Evolutionary conservation across 257 asterid species (phyloP).

Genomic region (Solanum rostratum): DNA sequence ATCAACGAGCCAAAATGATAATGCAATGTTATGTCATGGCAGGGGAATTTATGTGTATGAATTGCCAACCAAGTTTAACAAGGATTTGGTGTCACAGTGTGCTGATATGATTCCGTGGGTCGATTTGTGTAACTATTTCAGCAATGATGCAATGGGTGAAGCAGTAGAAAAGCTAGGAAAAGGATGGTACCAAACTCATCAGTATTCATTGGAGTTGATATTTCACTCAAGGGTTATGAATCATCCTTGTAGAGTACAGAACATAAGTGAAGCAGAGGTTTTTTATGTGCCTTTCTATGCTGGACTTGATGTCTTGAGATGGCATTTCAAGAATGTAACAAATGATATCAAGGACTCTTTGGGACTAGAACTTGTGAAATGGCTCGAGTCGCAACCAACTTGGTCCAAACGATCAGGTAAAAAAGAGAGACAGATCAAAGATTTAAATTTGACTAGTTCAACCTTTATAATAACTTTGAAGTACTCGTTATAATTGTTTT

Average conservation of each 20-base stretch:
- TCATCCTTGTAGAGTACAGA: constrained; percentile 56
- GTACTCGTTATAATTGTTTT: not conserved
- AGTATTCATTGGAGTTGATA: constrained; percentile 61
- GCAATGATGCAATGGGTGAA: constrained; percentile 46
- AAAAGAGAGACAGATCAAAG: not conserved
- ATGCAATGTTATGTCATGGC: not conserved
- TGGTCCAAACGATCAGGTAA: constrained; percentile 42
- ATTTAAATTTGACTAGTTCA: not conserved
- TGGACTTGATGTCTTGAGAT: constrained; percentile 61
- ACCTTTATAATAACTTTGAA: not conserved
- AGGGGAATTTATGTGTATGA: constrained; percentile 52
- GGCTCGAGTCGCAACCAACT: constrained; percentile 41
- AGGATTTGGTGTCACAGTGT: constrained; percentile 41
- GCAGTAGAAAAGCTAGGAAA: constrained; percentile 28
- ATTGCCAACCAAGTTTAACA: constrained; percentile 58
- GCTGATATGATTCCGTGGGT: constrained; percentile 47
- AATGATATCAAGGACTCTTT: constrained; percentile 41
- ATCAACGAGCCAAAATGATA: constrained; percentile 3
- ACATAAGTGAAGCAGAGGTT: constrained; percentile 29
- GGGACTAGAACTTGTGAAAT: constrained; percentile 24
- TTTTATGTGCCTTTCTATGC: constrained; percentile 64
- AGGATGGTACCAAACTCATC: constrained; percentile 57
- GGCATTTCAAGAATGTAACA: constrained; percentile 61
- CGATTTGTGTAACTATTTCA: constrained; percentile 31
- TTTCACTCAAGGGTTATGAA: constrained; percentile 39